A percentile compares a stretch with the other conserved stretches of the same genome.
Conservation (phyloP, 176 grass and related monocot genomes). For the Ensete glaucum region DNA sequence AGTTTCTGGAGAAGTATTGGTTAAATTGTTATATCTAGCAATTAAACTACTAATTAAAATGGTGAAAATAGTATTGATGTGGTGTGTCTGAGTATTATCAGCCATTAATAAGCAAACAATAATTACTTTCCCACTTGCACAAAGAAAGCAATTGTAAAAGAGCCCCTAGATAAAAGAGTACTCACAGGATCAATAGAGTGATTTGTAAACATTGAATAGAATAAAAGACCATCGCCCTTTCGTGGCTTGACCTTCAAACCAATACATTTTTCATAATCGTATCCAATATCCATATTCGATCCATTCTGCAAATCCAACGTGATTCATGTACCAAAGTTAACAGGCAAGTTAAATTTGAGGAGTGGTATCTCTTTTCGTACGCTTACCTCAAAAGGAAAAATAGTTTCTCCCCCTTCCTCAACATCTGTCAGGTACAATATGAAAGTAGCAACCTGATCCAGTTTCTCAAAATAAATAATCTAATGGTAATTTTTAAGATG, state of each 20-base stretch:
- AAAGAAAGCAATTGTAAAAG: too few species aligned
- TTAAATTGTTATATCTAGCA: too few species aligned
- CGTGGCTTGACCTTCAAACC: conserved; percentile 20
- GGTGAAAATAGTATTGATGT: too few species aligned
- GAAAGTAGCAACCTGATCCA: conserved; percentile 21
- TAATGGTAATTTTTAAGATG: background rate
- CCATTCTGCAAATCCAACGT: conserved; percentile 15
- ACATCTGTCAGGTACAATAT: conserved; percentile 17
- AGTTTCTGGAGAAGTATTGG: too few species aligned
- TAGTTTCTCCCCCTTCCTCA: conserved; percentile 27
- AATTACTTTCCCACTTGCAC: too few species aligned
- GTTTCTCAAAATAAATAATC: background rate
- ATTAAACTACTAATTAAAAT: too few species aligned
- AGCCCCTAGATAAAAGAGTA: background rate
- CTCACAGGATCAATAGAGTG: conserved; percentile 16
- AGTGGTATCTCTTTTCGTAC: background rate
- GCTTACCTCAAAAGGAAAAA: conserved; percentile 21
- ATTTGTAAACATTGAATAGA: conserved; percentile 16
- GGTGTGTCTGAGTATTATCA: too few species aligned
- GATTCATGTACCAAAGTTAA: background rate
- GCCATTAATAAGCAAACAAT: too few species aligned
- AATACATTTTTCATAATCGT: conserved; percentile 21
- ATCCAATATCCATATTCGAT: conserved; percentile 10
- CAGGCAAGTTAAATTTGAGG: too few species aligned
- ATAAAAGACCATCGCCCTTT: conserved; percentile 17